Base-by-base conservation (phyloP, 2,329 filamentous ascomycete genomes). In the Diaporthe citrichinensis region DNA sequence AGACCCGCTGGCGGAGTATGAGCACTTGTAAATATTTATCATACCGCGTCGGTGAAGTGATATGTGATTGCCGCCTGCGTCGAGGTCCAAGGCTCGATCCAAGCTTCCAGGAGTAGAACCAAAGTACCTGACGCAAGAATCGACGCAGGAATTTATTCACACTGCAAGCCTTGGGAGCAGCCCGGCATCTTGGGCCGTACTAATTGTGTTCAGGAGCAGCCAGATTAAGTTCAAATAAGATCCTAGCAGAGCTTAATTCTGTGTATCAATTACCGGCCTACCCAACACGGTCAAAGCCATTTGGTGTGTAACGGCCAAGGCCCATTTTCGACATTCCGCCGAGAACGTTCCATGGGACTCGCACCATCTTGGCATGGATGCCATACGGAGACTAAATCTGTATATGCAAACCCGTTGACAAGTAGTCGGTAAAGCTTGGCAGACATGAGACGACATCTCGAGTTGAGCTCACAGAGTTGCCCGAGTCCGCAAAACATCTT, bases 201-300 rank as follows among this genome's bases (percentile, higher is more conserved):
- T 67, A 14, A 36, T 51, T 36, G 17, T 44, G 23, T 53, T 31
- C 44, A 62, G 34, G 34, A 44, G 9, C 31, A 36, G 12, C 14
- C 23, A 34, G 46, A 53, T 25, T 36, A 23, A 34, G 44, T 68
- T 51, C 23, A 20, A 34, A 25, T 49, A 12, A 31, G 28, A 68
- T 17, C 62, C 44, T 53, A 68, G 62, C 62, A 25, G 28, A 68
- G 31, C 44, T 49, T 68, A 68, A 17, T 51, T 31, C 44, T 20
- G 14, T 15, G 28, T 49, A 28, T 39, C 28, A 36, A 68, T 51
- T 68, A 36, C 62, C 31, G 62, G 44, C 62, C 31, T 36, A 20
- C 44, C 62, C 28, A n/a, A 68, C n/a, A 25, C 31, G 49, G 44
- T 25, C 28, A 68, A 68, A 51, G 62, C 62, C 41, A 49, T 36